phyloP scores from a whole-genome alignment of 306 rosid genomes.

The Crataegus laevigata region DNA sequence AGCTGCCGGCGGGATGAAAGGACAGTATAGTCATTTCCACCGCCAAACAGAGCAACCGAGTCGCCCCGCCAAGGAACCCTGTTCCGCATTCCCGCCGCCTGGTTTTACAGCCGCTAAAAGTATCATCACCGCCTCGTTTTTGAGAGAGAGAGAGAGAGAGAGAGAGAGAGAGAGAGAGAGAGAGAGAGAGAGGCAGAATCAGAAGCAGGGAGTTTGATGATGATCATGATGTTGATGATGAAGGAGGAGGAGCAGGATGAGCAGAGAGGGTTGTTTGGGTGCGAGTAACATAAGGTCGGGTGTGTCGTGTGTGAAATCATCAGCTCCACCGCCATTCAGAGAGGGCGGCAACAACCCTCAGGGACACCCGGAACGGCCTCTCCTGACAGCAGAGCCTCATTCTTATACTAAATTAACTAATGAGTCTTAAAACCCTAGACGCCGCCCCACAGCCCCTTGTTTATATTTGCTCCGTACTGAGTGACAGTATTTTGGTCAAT shows the following conservation, averaged over 20 bases:
- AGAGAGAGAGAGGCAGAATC: too few species aligned
- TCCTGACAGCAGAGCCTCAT: constrained; percentile 37
- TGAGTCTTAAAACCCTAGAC: constrained; percentile 7
- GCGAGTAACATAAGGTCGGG: not conserved
- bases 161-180: not conserved
- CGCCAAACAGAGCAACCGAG: not conserved
- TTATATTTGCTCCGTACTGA: not conserved
- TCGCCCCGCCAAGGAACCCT: constrained; percentile 35
- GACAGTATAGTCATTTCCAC: not conserved
- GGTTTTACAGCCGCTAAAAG: not conserved
- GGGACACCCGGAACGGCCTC: not conserved
- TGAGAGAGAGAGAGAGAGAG: not conserved
- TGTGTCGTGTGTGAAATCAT: constrained; percentile 14
- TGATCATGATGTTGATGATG: not conserved
- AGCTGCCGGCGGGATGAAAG: not conserved
- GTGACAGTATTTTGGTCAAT: not conserved
- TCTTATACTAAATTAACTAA: constrained; percentile 34
- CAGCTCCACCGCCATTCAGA: constrained; percentile 29
- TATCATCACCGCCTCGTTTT: constrained; percentile 36
- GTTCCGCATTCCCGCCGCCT: constrained; percentile 9
- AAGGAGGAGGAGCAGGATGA: not conserved
- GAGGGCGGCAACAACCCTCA: not conserved
- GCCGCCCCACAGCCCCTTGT: not conserved
- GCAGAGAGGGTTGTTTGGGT: constrained; percentile 2
- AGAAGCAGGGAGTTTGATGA: constrained; percentile 3